phyloP scores from a whole-genome alignment of 2,329 filamentous ascomycete genomes.

The Pseudogymnoascus sp. region DNA sequence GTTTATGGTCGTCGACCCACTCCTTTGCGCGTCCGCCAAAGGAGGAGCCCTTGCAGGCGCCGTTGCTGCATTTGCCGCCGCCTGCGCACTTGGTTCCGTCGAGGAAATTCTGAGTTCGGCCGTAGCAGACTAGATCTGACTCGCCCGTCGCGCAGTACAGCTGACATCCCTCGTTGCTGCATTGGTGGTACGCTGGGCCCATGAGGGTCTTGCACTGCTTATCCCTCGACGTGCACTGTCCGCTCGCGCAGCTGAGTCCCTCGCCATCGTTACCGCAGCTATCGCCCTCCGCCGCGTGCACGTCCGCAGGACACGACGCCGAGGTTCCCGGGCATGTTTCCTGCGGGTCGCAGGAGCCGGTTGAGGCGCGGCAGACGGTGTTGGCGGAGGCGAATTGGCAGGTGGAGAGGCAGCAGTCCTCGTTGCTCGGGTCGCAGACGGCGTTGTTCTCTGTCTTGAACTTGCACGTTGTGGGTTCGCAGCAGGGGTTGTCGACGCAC shows the following conservation, averaged over 20 bases:
- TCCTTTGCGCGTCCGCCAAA: conserved; percentile 60
- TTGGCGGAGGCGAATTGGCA: conserved; percentile 60
- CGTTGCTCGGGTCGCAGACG: conserved; percentile 72
- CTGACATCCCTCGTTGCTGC: conserved; percentile 62
- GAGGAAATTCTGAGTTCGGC: conserved; percentile 81
- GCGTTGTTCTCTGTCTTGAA: conserved; percentile 55
- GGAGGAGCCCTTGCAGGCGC: conserved; percentile 63
- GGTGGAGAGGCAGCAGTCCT: conserved; percentile 63
- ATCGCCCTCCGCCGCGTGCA: conserved; percentile 58
- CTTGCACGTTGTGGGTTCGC: conserved; percentile 76
- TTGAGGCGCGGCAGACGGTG: conserved; percentile 72
- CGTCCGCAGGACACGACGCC: conserved; percentile 66
- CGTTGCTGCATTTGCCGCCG: conserved; percentile 71
- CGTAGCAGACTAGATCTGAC: conserved; percentile 59
- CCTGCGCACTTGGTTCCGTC: conserved; percentile 81
- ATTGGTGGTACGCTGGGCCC: conserved; percentile 72
- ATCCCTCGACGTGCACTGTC: conserved; percentile 88
- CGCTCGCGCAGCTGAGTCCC: conserved; percentile 71
- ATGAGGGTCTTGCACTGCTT: conserved; percentile 80
- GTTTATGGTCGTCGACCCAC: conserved; percentile 71
- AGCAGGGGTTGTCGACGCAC: conserved; percentile 72
- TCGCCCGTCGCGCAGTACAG: conserved; percentile 54
- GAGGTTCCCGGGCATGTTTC: conserved; percentile 71
- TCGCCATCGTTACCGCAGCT: conserved; percentile 51
- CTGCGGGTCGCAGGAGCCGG: conserved; percentile 72